Base-by-base conservation (phyloP, 1,284 basidiomycete genomes). In the Trametes versicolor region DNA sequence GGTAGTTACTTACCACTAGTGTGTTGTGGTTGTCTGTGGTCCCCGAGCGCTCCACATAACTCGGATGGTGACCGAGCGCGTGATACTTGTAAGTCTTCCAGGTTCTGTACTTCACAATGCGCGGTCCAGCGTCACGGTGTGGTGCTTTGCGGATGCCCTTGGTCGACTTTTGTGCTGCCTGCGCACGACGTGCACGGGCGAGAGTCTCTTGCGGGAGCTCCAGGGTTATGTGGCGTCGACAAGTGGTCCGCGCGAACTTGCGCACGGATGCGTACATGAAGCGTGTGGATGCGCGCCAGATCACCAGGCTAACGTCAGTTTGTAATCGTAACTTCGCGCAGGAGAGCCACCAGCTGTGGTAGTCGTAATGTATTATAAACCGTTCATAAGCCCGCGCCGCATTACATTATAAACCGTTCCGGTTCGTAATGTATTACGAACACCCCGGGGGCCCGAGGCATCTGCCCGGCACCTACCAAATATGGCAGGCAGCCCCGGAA, bases 11-110 rank as follows among this genome's bases (percentile, higher is more conserved):
- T 58, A 81, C 80, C 15, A 67, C 62, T 25, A 78, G 75, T 0
- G 76, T 79, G 0, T 72, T 72, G 49, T 74, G 79, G 12, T 66
- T 74, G 39, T 82, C 81, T 0, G 74, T 77, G 0, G 78, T 79
- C 0, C 80, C 78, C 45, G 72, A 74, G 1, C 34, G 48, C 13
- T 57, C 47, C 8, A 83, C 79, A 0, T 70, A 63, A 1, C 23
- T 39, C 0, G 72, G 59, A 60, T 79, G 80, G 56, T 81, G 73
- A 1, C 45, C 51, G 0, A 63, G 62, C 6, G 39, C 17, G 36
- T 63, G 62, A n/a, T 41, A 59, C 0, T 79, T 79, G 32, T 68
- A 58, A 0, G 60, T 67, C 9, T 54, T 45, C n/a, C 27, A 17
- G 2, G 45, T 27, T 17, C 53, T 60, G 32, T 60, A 52, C 23